phyloP scores from a whole-genome alignment of 176 grass and related monocot species.

The Paspalum vaginatum region DNA sequence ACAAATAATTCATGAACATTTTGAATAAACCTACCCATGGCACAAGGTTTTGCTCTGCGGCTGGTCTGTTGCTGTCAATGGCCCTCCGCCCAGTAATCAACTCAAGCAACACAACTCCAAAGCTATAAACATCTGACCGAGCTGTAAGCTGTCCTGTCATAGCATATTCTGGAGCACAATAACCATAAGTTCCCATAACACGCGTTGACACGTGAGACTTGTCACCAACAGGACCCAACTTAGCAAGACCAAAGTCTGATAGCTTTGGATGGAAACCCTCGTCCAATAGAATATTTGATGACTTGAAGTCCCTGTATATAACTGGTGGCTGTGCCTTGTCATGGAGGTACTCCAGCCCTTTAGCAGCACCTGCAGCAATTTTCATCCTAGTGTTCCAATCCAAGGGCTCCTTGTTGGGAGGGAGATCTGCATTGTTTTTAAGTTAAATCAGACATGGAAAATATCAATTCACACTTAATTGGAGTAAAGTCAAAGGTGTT shows the following conservation, averaged over 20 bases:
- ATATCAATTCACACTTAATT: neutral
- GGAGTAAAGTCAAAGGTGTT: constrained; percentile 5
- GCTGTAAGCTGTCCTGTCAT: constrained; percentile 90
- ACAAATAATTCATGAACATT: constrained; percentile 18
- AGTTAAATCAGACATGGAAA: constrained; percentile 27
- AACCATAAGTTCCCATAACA: constrained; percentile 96
- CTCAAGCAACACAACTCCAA: constrained; percentile 90
- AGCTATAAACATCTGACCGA: constrained; percentile 89
- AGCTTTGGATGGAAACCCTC: constrained; percentile 82
- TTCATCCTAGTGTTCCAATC: constrained; percentile 95
- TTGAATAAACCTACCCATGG: constrained; percentile 69
- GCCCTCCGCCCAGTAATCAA: constrained; percentile 84
- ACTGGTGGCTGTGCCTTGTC: constrained; percentile 80
- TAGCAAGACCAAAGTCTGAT: constrained; percentile 93
- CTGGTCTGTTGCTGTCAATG: constrained; percentile 64
- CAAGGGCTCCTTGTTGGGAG: constrained; percentile 63
- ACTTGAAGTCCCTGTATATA: constrained; percentile 96
- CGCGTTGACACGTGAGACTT: constrained; percentile 97
- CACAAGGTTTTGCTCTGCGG: constrained; percentile 79
- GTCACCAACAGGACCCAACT: constrained; percentile 87
- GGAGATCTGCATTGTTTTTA: constrained; percentile 67
- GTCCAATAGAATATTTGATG: constrained; percentile 86
- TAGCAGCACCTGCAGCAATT: constrained; percentile 88
- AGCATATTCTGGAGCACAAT: constrained; percentile 93
- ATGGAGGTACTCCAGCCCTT: constrained; percentile 94